A percentile compares a stretch with the other conserved stretches of the same genome.
Conservation (phyloP, 495 filamentous ascomycete genomes). For the Trichoderma orchidacearum region DNA sequence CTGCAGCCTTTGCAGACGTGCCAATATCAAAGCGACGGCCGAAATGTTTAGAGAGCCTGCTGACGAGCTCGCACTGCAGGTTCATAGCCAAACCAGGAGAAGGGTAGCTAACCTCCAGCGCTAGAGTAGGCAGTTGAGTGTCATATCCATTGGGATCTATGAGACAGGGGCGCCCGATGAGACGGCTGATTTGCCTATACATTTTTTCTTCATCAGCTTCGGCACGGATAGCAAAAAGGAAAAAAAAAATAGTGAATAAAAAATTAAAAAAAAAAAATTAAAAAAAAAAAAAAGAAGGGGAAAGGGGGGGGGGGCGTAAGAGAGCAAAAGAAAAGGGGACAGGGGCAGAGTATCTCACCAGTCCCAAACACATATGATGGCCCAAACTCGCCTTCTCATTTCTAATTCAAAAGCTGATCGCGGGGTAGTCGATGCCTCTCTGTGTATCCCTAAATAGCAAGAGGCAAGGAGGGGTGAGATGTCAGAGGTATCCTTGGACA, state of each 20-base stretch:
- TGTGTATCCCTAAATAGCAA: background rate
- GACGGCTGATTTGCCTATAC: background rate
- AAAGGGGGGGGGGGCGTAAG: no score
- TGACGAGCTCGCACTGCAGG: background rate
- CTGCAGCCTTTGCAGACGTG: background rate
- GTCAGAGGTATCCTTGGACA: no score
- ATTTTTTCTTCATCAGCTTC: no score
- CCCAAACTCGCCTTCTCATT: background rate
- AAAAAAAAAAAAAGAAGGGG: no score
- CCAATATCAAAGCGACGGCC: background rate
- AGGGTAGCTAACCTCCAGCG: background rate
- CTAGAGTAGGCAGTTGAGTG: background rate
- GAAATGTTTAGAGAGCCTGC: background rate
- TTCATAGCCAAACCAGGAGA: background rate
- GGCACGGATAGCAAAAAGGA: no score
- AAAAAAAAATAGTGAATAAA: no score
- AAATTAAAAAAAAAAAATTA: no score
- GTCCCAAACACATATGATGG: background rate
- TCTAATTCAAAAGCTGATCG: background rate
- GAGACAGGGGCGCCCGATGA: background rate
- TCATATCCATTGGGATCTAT: background rate
- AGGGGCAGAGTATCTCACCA: background rate
- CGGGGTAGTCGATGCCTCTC: background rate
- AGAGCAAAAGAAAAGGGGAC: no score
- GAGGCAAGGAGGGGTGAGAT: no score